Percentiles rank a stretch among this genome's conserved stretches.
Evolutionary conservation across 2,329 filamentous ascomycete genomes (phyloP).

Genomic region (Dothiorella sarmentorum): DNA sequence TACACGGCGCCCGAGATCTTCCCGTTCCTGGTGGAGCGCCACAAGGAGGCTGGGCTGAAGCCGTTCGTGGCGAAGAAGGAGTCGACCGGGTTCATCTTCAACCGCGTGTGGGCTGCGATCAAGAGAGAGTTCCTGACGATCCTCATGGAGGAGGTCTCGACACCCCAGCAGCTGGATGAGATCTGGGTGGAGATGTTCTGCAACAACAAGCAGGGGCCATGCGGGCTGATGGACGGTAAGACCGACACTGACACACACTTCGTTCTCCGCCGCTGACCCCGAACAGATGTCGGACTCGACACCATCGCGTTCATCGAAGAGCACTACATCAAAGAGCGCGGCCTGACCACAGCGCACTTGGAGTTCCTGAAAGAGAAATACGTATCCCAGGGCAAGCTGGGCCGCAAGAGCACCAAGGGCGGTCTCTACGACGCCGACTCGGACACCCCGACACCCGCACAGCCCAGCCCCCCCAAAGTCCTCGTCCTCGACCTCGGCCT

Average conservation of each 20-base stretch:
- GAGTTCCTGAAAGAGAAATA: slow-evolving; percentile 47
- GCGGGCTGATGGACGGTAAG: slow-evolving; percentile 44
- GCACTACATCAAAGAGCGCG: slow-evolving; percentile 52
- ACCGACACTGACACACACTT: too few relatives aligned
- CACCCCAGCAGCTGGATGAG: slow-evolving; percentile 49
- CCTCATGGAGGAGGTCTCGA: slow-evolving; percentile 49
- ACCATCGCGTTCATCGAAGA: slow-evolving; percentile 53
- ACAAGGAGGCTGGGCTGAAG: slow-evolving; percentile 40
- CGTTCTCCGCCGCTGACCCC: too few relatives aligned
- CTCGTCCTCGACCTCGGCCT: slow-evolving; percentile 10
- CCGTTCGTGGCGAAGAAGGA: slow-evolving; percentile 47
- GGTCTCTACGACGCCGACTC: slow-evolving; percentile 34
- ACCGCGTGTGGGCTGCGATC: slow-evolving; percentile 56
- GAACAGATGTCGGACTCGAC: slow-evolving; percentile 47
- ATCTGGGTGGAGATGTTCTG: slow-evolving; percentile 45
- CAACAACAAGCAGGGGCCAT: slow-evolving; percentile 28
- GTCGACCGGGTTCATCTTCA: slow-evolving; percentile 55
- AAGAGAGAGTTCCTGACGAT: slow-evolving; percentile 52
- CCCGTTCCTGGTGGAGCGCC: slow-evolving; percentile 43
- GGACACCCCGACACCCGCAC: neutral
- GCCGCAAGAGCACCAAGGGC: slow-evolving; percentile 38
- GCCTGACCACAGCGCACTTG: slow-evolving; percentile 39
- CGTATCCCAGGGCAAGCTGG: slow-evolving; percentile 47
- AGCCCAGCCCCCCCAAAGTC: neutral
- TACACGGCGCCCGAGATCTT: slow-evolving; percentile 44